phyloP scores from a whole-genome alignment of 192 early-diverging fungal genomes.

The Umbelopsis ramanniana region DNA sequence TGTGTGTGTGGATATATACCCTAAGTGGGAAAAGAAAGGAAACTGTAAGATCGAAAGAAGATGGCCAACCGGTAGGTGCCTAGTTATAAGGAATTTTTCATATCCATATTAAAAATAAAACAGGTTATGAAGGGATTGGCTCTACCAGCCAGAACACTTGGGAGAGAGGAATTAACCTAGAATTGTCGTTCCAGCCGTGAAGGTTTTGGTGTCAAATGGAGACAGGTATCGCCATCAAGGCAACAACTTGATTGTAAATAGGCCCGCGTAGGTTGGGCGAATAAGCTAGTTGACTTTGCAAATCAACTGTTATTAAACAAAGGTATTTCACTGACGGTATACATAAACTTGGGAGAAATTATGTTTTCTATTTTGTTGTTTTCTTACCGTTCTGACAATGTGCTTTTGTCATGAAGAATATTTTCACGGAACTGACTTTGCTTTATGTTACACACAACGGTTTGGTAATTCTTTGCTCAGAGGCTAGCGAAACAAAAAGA shows the following conservation, averaged over 20 bases:
- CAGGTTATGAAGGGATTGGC: not conserved
- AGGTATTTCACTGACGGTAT: too few relatives aligned
- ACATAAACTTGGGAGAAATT: too few relatives aligned
- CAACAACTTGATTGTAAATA: slow-evolving; percentile 15
- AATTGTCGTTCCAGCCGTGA: slow-evolving; percentile 15
- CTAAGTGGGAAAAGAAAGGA: slow-evolving; percentile 1
- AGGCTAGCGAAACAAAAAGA: too few relatives aligned
- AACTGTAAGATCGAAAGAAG: not conserved
- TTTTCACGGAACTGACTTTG: too few relatives aligned
- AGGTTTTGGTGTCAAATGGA: slow-evolving; percentile 8
- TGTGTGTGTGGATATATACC: too few relatives aligned
- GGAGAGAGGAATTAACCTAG: not conserved
- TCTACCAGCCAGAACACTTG: not conserved
- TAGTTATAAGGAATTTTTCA: not conserved
- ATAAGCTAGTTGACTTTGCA: slow-evolving; percentile 5
- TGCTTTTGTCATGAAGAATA: too few relatives aligned
- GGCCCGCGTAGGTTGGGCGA: not conserved
- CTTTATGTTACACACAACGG: too few relatives aligned
- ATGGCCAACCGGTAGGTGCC: not conserved
- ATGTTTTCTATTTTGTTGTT: too few relatives aligned
- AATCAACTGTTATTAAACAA: not conserved
- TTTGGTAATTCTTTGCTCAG: too few relatives aligned
- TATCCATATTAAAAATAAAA: not conserved
- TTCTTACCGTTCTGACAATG: too few relatives aligned
- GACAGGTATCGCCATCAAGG: slow-evolving; percentile 19